Percentiles rank a stretch among this genome's conserved stretches.
Conservation (phyloP, 129 eudicot genomes). For the Tagetes patula region DNA sequence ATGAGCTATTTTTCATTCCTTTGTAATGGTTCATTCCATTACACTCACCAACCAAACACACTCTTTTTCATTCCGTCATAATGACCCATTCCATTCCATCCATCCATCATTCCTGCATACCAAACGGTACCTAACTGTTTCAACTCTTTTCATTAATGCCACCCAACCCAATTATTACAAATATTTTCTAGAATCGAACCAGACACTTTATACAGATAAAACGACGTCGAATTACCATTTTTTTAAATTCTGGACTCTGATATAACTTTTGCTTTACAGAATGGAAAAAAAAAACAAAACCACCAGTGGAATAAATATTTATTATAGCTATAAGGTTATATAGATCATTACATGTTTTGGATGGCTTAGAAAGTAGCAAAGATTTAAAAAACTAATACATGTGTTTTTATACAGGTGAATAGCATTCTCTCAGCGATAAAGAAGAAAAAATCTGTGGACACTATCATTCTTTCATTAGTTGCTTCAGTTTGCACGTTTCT, state of each 20-base stretch:
- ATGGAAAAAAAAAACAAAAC: neutral
- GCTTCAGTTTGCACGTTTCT: conserved; percentile 95
- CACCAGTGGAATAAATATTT: neutral
- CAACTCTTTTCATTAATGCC: neutral
- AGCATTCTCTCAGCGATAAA: conserved; percentile 79
- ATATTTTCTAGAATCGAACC: neutral
- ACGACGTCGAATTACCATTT: neutral
- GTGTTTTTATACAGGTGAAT: conserved; percentile 55
- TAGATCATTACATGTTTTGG: neutral
- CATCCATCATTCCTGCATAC: too few species aligned
- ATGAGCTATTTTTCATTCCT: too few species aligned
- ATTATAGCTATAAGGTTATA: neutral
- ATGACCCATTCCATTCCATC: too few species aligned
- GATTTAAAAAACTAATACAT: neutral
- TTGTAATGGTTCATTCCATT: too few species aligned
- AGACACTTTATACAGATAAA: neutral
- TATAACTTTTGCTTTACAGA: neutral
- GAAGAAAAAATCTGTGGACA: conserved; percentile 98
- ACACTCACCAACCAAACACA: too few species aligned
- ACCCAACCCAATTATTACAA: neutral
- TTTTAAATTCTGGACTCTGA: neutral
- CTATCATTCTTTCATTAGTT: conserved; percentile 89
- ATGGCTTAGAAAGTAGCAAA: neutral
- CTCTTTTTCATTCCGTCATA: too few species aligned
- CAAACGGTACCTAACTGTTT: too few species aligned